Percentiles rank a stretch among this genome's conserved stretches.
phyloP scores from a whole-genome alignment of 176 grass and related monocot species.

The Calamus simplicifolius region DNA sequence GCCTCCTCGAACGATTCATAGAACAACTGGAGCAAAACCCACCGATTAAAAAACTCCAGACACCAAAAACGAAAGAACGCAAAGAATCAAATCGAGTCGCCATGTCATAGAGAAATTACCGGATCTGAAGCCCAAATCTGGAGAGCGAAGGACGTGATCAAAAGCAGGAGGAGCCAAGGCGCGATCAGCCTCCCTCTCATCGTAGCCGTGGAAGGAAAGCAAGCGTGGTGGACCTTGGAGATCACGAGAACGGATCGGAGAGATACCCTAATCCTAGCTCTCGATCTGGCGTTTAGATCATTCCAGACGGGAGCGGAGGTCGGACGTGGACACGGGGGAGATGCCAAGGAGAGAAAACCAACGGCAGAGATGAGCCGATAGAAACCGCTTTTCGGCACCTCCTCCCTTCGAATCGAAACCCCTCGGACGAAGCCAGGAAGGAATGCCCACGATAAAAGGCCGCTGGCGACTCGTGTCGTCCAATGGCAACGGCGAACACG shows the following conservation, averaged over 20 bases:
- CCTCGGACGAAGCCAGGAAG: background rate
- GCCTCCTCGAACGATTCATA: conserved; percentile 18
- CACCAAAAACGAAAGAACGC: background rate
- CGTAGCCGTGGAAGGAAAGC: background rate
- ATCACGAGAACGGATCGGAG: background rate
- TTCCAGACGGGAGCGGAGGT: background rate
- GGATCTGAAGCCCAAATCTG: conserved; percentile 82
- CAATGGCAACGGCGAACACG: conserved; percentile 22
- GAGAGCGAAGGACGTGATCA: conserved; percentile 39
- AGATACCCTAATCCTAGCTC: background rate
- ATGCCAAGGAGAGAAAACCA: background rate
- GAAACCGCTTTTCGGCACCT: background rate
- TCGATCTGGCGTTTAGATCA: background rate
- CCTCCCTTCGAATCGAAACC: background rate
- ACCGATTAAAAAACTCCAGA: too few species aligned
- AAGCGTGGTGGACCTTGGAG: background rate
- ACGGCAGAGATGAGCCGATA: background rate
- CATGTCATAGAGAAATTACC: conserved; percentile 20
- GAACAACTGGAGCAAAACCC: conserved; percentile 11
- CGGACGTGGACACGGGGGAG: background rate
- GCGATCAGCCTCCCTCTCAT: conserved; percentile 17
- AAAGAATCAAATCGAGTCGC: background rate
- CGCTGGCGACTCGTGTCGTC: conserved; percentile 23
- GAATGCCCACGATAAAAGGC: conserved; percentile 9
- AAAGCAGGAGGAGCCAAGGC: conserved; percentile 29